Evolutionary conservation across 345 rosid species (phyloP).

Genomic region (Sonneratia alba): DNA sequence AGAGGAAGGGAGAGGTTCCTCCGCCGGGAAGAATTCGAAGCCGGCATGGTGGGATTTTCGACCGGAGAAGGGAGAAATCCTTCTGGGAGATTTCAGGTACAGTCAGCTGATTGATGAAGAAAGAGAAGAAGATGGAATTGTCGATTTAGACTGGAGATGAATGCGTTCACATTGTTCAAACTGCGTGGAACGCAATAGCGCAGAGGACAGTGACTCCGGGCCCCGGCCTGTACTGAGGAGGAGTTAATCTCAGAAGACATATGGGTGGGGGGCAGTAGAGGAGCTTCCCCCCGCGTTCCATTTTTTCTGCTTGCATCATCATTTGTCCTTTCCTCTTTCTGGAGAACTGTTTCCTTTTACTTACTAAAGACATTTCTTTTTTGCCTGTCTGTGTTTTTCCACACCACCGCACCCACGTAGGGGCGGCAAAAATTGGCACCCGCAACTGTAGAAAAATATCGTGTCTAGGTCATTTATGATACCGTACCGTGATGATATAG

Average conservation of each 20-base stretch:
- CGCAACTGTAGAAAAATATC: too few relatives aligned
- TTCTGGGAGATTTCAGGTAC: background rate
- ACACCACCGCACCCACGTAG: too few relatives aligned
- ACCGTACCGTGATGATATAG: too few relatives aligned
- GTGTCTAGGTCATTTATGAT: too few relatives aligned
- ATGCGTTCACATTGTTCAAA: background rate
- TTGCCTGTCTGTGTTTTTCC: too few relatives aligned
- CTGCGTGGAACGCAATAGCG: background rate
- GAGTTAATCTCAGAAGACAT: too few relatives aligned
- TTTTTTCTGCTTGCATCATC: background rate
- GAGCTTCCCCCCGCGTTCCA: background rate
- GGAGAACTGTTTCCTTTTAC: background rate
- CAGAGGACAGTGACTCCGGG: background rate
- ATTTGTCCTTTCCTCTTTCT: background rate
- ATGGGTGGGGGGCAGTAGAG: too few relatives aligned
- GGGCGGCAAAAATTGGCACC: too few relatives aligned
- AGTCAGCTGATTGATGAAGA: constrained; percentile 1
- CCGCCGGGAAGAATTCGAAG: background rate
- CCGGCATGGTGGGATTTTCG: background rate
- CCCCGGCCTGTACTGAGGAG: too few relatives aligned
- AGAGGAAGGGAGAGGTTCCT: constrained; percentile 6
- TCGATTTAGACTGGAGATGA: background rate
- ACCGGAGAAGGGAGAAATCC: background rate
- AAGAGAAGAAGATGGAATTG: background rate
- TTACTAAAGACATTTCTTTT: too few relatives aligned